Conservation (phyloP, 2,329 filamentous ascomycete species). For the Fusarium tanahbumbuense region DNA sequence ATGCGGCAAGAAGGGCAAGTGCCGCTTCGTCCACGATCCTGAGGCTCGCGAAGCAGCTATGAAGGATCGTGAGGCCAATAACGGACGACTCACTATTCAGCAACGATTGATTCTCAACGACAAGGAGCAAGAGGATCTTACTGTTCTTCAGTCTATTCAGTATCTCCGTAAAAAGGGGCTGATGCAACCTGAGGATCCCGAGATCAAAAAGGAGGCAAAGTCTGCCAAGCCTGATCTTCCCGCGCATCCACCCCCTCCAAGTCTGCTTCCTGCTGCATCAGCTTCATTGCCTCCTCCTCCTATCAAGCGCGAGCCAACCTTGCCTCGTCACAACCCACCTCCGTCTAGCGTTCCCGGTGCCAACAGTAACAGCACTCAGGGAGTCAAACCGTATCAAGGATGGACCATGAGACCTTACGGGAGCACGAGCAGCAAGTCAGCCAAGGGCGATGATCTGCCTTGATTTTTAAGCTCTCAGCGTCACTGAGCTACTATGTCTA, state of each 20-base stretch:
- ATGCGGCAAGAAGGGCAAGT: constrained; percentile 80
- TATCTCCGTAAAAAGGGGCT: constrained; percentile 72
- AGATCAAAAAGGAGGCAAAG: constrained; percentile 33
- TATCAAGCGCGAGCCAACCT: constrained; percentile 48
- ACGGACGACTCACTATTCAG: constrained; percentile 73
- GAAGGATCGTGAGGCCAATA: constrained; percentile 72
- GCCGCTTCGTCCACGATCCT: constrained; percentile 76
- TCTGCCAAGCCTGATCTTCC: constrained; percentile 31
- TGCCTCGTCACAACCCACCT: constrained; percentile 50
- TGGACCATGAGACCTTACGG: constrained; percentile 55
- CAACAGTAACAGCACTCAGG: constrained; percentile 49
- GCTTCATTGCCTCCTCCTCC: constrained; percentile 54
- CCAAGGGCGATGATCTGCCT: constrained; percentile 51
- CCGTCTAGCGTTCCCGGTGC: constrained; percentile 48
- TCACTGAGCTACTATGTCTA: not conserved
- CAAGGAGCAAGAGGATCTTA: constrained; percentile 74
- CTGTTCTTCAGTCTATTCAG: constrained; percentile 73
- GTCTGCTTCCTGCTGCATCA: constrained; percentile 54
- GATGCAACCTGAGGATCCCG: constrained; percentile 51
- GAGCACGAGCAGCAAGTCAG: constrained; percentile 47
- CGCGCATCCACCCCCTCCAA: constrained; percentile 39
- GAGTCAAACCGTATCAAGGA: constrained; percentile 52
- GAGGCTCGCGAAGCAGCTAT: constrained; percentile 72
- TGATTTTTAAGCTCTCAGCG: constrained; percentile 27
- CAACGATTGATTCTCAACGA: constrained; percentile 75